A percentile compares a stretch with the other conserved stretches of the same genome.
Conservation (phyloP, 75 land plant genomes). For the Isoetes taiwanensis region DNA sequence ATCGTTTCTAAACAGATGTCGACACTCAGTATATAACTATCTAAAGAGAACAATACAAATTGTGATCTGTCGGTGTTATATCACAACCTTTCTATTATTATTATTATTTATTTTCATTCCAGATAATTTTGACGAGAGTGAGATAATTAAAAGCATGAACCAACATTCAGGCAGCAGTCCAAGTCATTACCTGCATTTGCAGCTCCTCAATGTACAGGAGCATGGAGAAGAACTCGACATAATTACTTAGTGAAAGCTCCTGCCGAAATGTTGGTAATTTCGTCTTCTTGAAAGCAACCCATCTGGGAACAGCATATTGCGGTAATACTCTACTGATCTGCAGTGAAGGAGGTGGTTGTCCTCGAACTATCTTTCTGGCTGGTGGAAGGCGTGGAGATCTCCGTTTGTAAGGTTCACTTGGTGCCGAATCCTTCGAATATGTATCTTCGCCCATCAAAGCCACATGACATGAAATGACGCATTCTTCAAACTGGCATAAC, state of each 20-base stretch:
- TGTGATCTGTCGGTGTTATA: too few relatives aligned
- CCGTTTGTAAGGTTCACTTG: conserved; percentile 44
- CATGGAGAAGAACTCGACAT: conserved; percentile 34
- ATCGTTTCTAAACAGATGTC: too few relatives aligned
- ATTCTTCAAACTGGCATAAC: conserved; percentile 41
- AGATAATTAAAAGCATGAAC: too few relatives aligned
- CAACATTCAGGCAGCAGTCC: too few relatives aligned
- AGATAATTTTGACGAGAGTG: background rate
- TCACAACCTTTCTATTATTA: too few relatives aligned
- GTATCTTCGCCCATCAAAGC: conserved; percentile 55
- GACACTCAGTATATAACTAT: too few relatives aligned
- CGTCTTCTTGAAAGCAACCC: conserved; percentile 31
- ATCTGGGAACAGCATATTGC: conserved; percentile 38
- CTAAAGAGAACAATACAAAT: too few relatives aligned
- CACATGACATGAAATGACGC: conserved; percentile 36
- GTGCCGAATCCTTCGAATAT: conserved; percentile 33
- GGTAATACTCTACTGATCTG: conserved; percentile 24
- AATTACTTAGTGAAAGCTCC: conserved; percentile 29
- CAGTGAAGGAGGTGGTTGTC: conserved; percentile 28
- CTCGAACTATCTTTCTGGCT: conserved; percentile 28
- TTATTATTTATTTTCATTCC: background rate
- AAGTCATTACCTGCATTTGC: conserved; percentile 55
- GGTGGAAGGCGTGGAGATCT: conserved; percentile 17
- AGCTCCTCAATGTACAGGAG: conserved; percentile 55
- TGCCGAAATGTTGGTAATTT: conserved; percentile 30